Conservation (phyloP, 2,329 filamentous ascomycete species). For the Talaromyces pinophilus region DNA sequence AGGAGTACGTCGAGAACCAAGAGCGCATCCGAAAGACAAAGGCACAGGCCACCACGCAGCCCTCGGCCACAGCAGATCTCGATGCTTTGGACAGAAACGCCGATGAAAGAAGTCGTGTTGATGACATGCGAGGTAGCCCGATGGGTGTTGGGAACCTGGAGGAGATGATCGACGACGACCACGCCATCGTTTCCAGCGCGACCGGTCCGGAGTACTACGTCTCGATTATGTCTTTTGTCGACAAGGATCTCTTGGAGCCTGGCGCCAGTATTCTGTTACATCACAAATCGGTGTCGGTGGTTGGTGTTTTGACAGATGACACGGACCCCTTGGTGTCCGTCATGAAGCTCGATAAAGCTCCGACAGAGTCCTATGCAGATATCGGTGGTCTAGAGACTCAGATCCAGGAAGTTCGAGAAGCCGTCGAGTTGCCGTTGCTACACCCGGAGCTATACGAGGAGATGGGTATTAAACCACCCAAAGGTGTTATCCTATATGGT, state of each 20-base stretch:
- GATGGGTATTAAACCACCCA: slow-evolving; percentile 99
- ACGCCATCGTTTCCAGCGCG: slow-evolving; percentile 96
- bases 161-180: slow-evolving; percentile 98
- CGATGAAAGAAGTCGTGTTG: slow-evolving; percentile 89
- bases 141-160: slow-evolving; percentile 98
- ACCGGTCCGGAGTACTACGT: slow-evolving; percentile 99
- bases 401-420: slow-evolving; percentile 97
- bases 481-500: slow-evolving; percentile 98
- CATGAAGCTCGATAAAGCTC: slow-evolving; percentile 99
- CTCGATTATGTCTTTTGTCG: slow-evolving; percentile 99
- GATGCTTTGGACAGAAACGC: slow-evolving; percentile 86
- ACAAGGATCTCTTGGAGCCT: slow-evolving; percentile 96
- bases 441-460: slow-evolving; percentile 98
- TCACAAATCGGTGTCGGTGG: slow-evolving; percentile 97
- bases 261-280: slow-evolving; percentile 93
- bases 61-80: slow-evolving; percentile 61
- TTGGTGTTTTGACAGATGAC: slow-evolving; percentile 95
- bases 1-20: slow-evolving; percentile 99
- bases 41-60: slow-evolving; percentile 62
- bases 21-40: slow-evolving; percentile 93
- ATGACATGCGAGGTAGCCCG: slow-evolving; percentile 97
- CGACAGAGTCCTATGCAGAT: slow-evolving; percentile 96
- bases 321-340: slow-evolving; percentile 93
- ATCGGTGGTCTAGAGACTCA: slow-evolving; percentile 94
- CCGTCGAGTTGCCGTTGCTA: slow-evolving; percentile 89